Evolutionary conservation across 2,329 filamentous ascomycete genomes (phyloP), one percentile per base, ranked within the genome.

Genomic region (Pseudogymnoascus destructans): DNA sequence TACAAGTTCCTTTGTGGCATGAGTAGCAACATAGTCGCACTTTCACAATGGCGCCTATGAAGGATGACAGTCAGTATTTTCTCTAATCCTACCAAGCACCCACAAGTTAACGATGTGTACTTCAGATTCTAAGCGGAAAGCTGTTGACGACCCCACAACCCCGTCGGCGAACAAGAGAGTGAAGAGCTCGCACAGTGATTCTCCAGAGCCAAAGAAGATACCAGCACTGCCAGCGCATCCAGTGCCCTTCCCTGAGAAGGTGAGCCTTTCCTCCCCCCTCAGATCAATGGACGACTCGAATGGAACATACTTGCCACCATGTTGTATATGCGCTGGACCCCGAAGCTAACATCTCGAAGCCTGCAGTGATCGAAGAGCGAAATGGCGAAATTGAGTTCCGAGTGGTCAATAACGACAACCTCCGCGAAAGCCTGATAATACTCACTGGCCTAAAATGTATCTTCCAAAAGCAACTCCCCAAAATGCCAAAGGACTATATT

Each of bases 401-500:
- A 54, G 93, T 97, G 5, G 93, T 98, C 67, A 97, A 97, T 77
- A 98, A 98, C 69, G 93, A 98, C 69, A 87, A 87, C 66, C 79
- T 84, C 35, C 81, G 86, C 63, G 89, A 95, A 67, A 95, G 88
- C 68, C 84, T 91, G 64, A 95, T 97, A 68, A 95, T 98, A 65
- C 78, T 98, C 60, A 96, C 92, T 0, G 93, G 93, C 11, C 77
- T 98, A 58, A 98, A 97, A 70, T 95, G 91, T 69, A 95, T 98
- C 63, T 97, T 98, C 67, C 93, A 98, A 70, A 97, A 97, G 66
- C 93, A 98, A 69, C 78, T 98, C 5, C 93, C 93, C 0, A 97
- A 97, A 73, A 98, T 98, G 93, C 93, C 93, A 11, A 96, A 97
- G 72, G 93, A 97, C 69, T 98, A 98, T 71, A 97, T 98, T 66